A percentile compares a stretch with the other conserved stretches of the same genome.
These are phyloP conservation scores for Vigna radiata DNA, from an alignment of 306 rosid species.

Conservation along the genomic window DNA sequence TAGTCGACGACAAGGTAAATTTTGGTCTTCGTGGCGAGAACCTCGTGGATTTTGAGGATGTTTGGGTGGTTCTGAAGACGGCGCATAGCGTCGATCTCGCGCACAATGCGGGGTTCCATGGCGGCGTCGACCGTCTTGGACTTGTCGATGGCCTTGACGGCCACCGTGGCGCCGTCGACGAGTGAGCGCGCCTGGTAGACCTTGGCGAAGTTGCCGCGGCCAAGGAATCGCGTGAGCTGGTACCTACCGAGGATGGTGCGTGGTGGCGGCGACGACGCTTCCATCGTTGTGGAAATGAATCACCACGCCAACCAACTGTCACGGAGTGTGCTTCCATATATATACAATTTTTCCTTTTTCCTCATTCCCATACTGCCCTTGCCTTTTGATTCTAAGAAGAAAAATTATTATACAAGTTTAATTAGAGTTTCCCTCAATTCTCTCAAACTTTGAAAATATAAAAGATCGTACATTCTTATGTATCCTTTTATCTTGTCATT, in stretches of 20 bases:
- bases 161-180: conserved; percentile 61
- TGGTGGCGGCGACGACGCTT: conserved; percentile 34
- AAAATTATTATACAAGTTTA: too few species aligned
- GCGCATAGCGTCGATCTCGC: conserved; percentile 86
- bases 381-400: not conserved
- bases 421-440: too few species aligned
- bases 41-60: conserved; percentile 80
- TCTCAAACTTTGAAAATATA: too few species aligned
- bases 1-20: conserved; percentile 83
- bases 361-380: conserved; percentile 35
- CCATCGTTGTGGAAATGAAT: conserved; percentile 45
- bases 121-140: conserved; percentile 60
- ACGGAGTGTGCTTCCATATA: not conserved
- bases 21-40: conserved; percentile 82
- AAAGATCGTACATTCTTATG: too few species aligned
- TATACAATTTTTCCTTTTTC: conserved; percentile 8
- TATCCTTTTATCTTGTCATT: too few species aligned
- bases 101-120: conserved; percentile 78
- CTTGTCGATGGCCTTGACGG: conserved; percentile 83
- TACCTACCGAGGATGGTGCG: conserved; percentile 71
- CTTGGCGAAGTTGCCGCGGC: conserved; percentile 94
- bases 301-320: conserved; percentile 16
- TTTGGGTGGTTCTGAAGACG: conserved; percentile 82
- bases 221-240: conserved; percentile 62
- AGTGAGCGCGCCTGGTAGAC: conserved; percentile 76